Percentiles rank a stretch among this genome's conserved stretches.
Evolutionary conservation across 2,329 filamentous ascomycete species (phyloP).

Genomic region (Xylariaceae sp.): DNA sequence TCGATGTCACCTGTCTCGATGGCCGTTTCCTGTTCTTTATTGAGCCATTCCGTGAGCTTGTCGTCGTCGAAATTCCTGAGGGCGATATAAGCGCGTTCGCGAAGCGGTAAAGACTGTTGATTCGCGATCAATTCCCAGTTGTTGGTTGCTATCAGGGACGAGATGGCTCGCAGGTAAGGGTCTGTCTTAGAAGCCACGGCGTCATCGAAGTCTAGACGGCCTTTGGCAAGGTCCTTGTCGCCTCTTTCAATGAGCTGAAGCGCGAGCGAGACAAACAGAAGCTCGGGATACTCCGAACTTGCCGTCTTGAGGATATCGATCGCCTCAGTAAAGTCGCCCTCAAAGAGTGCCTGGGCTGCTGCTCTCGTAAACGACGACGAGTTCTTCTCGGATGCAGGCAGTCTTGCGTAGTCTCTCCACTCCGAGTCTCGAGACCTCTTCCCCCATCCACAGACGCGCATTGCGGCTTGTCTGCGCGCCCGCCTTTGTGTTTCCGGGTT

Average conservation of each 20-base stretch:
- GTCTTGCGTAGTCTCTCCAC: conserved; percentile 39
- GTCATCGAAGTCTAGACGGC: conserved; percentile 54
- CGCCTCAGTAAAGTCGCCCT: conserved; percentile 62
- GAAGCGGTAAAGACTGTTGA: conserved; percentile 66
- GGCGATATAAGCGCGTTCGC: conserved; percentile 69
- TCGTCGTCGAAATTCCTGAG: conserved; percentile 60
- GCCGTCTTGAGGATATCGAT: conserved; percentile 64
- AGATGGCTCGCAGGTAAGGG: conserved; percentile 74
- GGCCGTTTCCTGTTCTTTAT: conserved; percentile 56
- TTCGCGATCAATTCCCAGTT: conserved; percentile 71
- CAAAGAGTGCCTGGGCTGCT: conserved; percentile 70
- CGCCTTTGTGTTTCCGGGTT: conserved; percentile 59
- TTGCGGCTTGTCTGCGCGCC: conserved; percentile 67
- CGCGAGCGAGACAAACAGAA: conserved; percentile 63
- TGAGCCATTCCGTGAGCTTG: conserved; percentile 61
- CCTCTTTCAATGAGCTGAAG: conserved; percentile 57
- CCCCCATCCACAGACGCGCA: conserved; percentile 70
- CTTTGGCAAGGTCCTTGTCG: conserved; percentile 38
- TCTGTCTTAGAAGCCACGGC: conserved; percentile 60
- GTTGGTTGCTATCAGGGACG: conserved; percentile 69
- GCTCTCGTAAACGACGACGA: conserved; percentile 63
- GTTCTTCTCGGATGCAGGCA: conserved; percentile 41
- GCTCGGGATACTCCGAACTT: conserved; percentile 56
- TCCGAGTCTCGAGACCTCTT: conserved; percentile 42
- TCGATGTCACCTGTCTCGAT: conserved; percentile 66